A percentile compares a stretch with the other conserved stretches of the same genome.
Conservation (phyloP, 2,329 filamentous ascomycete species). For the Seiridium cupressi region DNA sequence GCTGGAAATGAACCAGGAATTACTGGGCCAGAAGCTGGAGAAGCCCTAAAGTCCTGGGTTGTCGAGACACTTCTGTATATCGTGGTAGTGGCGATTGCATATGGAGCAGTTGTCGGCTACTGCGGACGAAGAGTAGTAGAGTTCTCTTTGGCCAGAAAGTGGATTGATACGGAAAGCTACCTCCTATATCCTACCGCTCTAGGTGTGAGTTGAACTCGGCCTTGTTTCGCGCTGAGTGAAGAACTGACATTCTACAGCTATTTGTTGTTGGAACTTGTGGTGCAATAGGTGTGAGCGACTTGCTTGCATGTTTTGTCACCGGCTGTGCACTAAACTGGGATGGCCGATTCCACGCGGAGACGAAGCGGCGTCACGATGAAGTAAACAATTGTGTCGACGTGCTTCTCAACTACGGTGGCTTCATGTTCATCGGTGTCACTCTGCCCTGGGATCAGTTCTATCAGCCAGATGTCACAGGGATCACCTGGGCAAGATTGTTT, state of each 20-base stretch:
- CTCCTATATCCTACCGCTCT: conserved; percentile 50
- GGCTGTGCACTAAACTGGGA: conserved; percentile 63
- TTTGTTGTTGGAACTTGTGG: conserved; percentile 59
- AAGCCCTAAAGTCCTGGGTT: conserved; percentile 55
- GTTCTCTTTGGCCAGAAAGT: conserved; percentile 42
- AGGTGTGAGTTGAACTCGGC: conserved; percentile 30
- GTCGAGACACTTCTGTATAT: conserved; percentile 61
- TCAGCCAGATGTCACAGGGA: conserved; percentile 48
- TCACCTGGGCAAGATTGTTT: conserved; percentile 49
- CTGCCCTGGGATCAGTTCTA: conserved; percentile 57
- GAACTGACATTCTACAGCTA: conserved; percentile 33
- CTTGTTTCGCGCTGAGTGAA: background rate
- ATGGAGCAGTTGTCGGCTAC: conserved; percentile 51
- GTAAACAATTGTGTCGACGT: conserved; percentile 59
- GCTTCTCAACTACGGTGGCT: conserved; percentile 58
- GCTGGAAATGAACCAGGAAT: too few species aligned
- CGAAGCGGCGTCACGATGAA: conserved; percentile 55
- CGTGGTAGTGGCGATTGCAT: conserved; percentile 49
- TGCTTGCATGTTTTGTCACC: conserved; percentile 59
- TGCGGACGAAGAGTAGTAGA: conserved; percentile 45
- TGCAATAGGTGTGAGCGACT: conserved; percentile 56
- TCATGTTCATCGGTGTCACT: conserved; percentile 57
- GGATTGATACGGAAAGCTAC: conserved; percentile 56
- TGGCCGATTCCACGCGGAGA: conserved; percentile 55
- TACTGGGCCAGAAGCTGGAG: conserved; percentile 9